phyloP scores from a whole-genome alignment of 371 early-diverging fungal genomes.

The Encephalitozoon intestinalis region DNA sequence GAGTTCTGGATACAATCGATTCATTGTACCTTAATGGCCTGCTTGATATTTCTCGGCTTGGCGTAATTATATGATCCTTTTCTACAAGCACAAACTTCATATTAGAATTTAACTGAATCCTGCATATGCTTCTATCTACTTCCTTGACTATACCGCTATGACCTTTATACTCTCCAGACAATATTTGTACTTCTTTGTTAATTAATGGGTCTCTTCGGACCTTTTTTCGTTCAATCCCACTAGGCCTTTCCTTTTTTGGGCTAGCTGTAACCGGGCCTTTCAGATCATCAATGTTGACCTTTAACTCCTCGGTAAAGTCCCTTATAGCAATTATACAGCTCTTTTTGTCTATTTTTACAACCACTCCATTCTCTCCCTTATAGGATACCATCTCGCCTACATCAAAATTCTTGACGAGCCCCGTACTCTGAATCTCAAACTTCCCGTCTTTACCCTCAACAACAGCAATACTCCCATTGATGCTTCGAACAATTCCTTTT shows the following conservation, averaged over 20 bases:
- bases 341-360: constrained; percentile 71
- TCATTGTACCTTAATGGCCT: neutral
- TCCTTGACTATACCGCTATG: constrained; percentile 89
- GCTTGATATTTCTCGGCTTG: neutral
- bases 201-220: constrained; percentile 67
- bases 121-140: constrained; percentile 66
- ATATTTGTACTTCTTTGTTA: constrained; percentile 74
- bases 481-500: constrained; percentile 68
- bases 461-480: constrained; percentile 63
- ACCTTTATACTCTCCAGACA: constrained; percentile 85
- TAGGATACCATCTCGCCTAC: constrained; percentile 67
- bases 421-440: constrained; percentile 47
- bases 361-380: constrained; percentile 65
- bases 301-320: constrained; percentile 55
- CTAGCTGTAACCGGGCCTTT: constrained; percentile 64
- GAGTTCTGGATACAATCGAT: constrained; percentile 7
- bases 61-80: neutral
- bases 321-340: constrained; percentile 60
- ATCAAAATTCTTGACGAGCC: constrained; percentile 73
- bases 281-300: constrained; percentile 55
- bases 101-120: constrained; percentile 85
- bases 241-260: constrained; percentile 64
- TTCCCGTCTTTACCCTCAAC: constrained; percentile 63
- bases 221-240: constrained; percentile 60
- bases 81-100: constrained; percentile 67